Evolutionary conservation across 129 eudicot genomes (phyloP).

Genomic region (Chrysanthemum makinoi): DNA sequence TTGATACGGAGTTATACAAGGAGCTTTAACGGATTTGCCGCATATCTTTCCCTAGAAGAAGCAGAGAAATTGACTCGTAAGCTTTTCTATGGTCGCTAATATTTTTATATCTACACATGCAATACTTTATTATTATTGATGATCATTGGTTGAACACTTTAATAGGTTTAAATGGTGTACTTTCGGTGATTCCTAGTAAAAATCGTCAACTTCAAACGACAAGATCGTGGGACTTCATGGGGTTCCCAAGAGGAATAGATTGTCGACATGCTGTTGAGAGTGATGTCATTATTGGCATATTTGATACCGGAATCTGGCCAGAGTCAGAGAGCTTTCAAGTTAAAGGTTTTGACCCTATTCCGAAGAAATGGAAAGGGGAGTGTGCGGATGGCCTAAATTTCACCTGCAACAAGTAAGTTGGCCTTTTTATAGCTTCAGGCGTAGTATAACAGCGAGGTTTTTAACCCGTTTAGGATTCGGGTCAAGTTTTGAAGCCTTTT

Average conservation of each 20-base stretch:
- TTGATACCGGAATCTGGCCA: slow-evolving; percentile 54
- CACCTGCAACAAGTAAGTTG: slow-evolving; percentile 53
- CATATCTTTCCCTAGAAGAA: slow-evolving; percentile 45
- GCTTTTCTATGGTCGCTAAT: background rate
- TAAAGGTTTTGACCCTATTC: slow-evolving; percentile 38
- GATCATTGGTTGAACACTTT: background rate
- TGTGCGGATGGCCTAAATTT: slow-evolving; percentile 40
- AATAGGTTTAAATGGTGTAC: slow-evolving; percentile 36
- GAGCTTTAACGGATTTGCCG: slow-evolving; percentile 56
- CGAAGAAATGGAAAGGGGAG: slow-evolving; percentile 51
- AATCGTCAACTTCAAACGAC: slow-evolving; percentile 42
- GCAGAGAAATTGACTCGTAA: slow-evolving; percentile 38
- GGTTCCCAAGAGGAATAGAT: slow-evolving; percentile 13
- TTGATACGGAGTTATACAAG: slow-evolving; percentile 40
- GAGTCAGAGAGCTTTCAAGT: slow-evolving; percentile 47
- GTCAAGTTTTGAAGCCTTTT: too few species aligned
- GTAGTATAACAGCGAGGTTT: too few species aligned
- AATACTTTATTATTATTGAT: too few species aligned
- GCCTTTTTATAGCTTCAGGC: too few species aligned
- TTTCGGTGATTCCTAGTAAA: slow-evolving; percentile 36
- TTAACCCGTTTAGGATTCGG: too few species aligned
- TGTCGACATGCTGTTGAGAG: slow-evolving; percentile 15
- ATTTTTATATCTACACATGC: background rate
- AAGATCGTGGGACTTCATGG: slow-evolving; percentile 60
- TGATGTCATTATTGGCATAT: slow-evolving; percentile 37